phyloP scores from a whole-genome alignment of 225 moss, liverwort and hornwort species.

The Straminergon stramineum region DNA sequence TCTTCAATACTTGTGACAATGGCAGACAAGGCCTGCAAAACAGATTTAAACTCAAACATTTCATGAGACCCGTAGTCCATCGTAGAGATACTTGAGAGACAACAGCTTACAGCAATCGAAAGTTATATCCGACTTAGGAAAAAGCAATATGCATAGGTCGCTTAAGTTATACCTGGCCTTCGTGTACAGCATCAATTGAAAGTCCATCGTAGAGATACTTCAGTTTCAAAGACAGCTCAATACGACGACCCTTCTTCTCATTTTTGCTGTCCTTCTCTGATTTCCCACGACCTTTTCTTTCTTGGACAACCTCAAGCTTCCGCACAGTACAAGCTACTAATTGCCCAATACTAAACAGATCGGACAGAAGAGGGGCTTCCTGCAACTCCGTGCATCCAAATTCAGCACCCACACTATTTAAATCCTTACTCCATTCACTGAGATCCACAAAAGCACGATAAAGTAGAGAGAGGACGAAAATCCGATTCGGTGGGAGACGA shows the following conservation, averaged over 20 bases:
- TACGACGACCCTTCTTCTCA: constrained; percentile 68
- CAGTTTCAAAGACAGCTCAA: constrained; percentile 74
- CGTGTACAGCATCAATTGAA: constrained; percentile 62
- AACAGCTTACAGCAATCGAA: background rate
- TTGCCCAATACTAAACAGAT: constrained; percentile 40
- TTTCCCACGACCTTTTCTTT: constrained; percentile 26
- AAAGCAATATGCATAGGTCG: background rate
- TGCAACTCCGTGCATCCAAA: constrained; percentile 8
- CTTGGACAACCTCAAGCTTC: constrained; percentile 37
- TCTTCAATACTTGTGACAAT: constrained; percentile 88
- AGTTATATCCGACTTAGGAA: background rate
- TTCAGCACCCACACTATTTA: background rate
- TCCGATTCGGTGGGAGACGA: background rate
- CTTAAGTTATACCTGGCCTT: constrained; percentile 54
- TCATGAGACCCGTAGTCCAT: background rate
- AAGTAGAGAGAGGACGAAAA: background rate
- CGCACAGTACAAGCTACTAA: constrained; percentile 48
- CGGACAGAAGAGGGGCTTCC: constrained; percentile 19
- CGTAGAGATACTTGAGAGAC: background rate
- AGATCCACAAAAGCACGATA: background rate
- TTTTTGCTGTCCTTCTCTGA: constrained; percentile 21
- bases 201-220: constrained; percentile 63
- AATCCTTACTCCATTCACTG: background rate
- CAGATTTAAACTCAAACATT: background rate
- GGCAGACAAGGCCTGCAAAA: constrained; percentile 56